Conservation (phyloP, 2,329 filamentous ascomycete genomes). For the Neurospora crassa region DNA sequence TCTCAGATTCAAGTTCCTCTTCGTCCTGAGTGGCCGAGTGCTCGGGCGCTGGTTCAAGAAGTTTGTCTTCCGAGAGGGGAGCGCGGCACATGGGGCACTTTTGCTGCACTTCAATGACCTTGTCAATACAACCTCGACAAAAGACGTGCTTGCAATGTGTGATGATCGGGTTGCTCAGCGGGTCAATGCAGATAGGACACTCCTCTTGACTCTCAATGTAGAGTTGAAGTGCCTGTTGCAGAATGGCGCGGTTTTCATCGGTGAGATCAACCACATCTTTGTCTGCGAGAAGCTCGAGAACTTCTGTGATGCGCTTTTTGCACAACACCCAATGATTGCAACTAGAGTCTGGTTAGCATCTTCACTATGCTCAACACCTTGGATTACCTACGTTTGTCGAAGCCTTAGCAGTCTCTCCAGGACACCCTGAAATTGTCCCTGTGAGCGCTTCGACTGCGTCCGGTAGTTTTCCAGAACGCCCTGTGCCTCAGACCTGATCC, state of each 20-base stretch:
- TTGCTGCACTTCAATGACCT: slow-evolving; percentile 63
- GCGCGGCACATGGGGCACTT: slow-evolving; percentile 82
- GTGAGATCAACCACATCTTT: slow-evolving; percentile 61
- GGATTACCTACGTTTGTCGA: slow-evolving; percentile 52
- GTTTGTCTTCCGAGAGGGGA: slow-evolving; percentile 47
- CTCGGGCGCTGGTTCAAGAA: slow-evolving; percentile 57
- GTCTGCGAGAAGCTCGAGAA: slow-evolving; percentile 59
- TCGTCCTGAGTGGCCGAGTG: slow-evolving; percentile 33
- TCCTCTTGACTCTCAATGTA: slow-evolving; percentile 74
- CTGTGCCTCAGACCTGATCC: slow-evolving; percentile 56
- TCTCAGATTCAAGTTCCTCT: slow-evolving; percentile 48
- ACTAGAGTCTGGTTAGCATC: slow-evolving; percentile 20
- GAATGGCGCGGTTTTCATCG: slow-evolving; percentile 58
- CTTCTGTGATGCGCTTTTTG: slow-evolving; percentile 61
- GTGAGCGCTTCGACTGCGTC: slow-evolving; percentile 29
- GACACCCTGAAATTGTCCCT: slow-evolving; percentile 60
- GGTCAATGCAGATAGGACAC: slow-evolving; percentile 73
- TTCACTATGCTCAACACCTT: slow-evolving; percentile 16
- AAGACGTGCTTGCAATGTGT: slow-evolving; percentile 79
- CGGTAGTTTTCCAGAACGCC: slow-evolving; percentile 57
- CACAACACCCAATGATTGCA: slow-evolving; percentile 87
- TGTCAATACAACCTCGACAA: slow-evolving; percentile 63
- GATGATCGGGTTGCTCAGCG: slow-evolving; percentile 64
- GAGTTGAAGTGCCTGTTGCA: slow-evolving; percentile 68
- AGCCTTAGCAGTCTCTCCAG: slow-evolving; percentile 75